These are phyloP conservation scores for Delphinella strobiligena DNA, from an alignment of 2,329 filamentous ascomycete species.

Conservation along the genomic window DNA sequence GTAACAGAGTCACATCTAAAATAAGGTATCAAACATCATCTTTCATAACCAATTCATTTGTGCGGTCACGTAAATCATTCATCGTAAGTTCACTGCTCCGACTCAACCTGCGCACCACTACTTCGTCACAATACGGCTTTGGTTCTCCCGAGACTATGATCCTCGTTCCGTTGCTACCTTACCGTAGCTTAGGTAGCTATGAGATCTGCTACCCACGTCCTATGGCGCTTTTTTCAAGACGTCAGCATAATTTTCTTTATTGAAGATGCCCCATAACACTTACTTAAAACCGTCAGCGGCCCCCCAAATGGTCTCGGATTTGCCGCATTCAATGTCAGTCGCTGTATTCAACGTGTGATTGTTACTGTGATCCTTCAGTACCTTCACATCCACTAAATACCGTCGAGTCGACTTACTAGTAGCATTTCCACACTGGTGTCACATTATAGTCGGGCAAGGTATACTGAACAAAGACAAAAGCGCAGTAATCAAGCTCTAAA, in stretches of 20 bases:
- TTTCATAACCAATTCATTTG: too few relatives aligned
- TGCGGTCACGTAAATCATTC: too few relatives aligned
- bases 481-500: background rate
- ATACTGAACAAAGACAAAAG: background rate
- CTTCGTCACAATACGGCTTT: too few relatives aligned
- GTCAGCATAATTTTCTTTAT: background rate
- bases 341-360: conserved; percentile 6
- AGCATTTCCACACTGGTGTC: background rate
- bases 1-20: too few relatives aligned
- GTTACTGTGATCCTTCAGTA: conserved; percentile 9
- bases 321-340: conserved; percentile 10
- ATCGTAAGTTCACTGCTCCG: too few relatives aligned
- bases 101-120: too few relatives aligned
- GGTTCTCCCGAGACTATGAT: too few relatives aligned
- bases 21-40: too few relatives aligned
- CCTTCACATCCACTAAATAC: conserved; percentile 6
- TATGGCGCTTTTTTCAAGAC: background rate
- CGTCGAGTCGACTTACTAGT: background rate
- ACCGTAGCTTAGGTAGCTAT: too few relatives aligned
- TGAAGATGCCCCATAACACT: conserved; percentile 4
- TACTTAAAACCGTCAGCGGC: conserved; percentile 10
- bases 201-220: too few relatives aligned
- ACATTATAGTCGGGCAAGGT: background rate
- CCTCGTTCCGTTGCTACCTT: too few relatives aligned
- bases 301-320: conserved; percentile 9